Evolutionary conservation across 2,329 filamentous ascomycete species (phyloP), one percentile per base, ranked within the genome.

Genomic region (Aspergillus quadricinctus): DNA sequence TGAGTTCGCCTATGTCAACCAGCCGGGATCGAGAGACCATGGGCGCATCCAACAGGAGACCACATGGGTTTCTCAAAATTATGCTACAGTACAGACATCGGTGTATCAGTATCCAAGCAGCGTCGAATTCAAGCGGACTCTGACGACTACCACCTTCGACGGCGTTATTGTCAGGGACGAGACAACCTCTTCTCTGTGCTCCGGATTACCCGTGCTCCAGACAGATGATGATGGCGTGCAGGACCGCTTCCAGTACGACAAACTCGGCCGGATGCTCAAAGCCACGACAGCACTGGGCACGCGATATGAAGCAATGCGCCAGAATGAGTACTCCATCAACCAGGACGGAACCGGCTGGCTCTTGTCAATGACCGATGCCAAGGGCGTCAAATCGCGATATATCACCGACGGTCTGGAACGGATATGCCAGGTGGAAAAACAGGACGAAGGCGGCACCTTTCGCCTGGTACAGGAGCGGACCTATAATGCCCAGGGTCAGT

Each of bases 371-470:
- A 57, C 55, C 0, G 52, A 54, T 21, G 19, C 41, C 41, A 54
- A 54, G 41, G 52, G 55, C 8, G 49, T 57, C 7, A 48, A 48
- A 27, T 49, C 55, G 4, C 52, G 49, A 3, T 57, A 57, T 14
- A 31, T 51, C 28, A 54, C 55, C 2, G 55, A 57, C 29, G 43
- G 51, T 3, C 9, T 57, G 25, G 41, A 57, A 8, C 27, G 52
- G 6, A 19, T 54, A 31, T 9, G 46, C 11, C 49, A 43, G 9
- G 48, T 57, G 14, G 55, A 57, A 17, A 10, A 21, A 6, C 55
- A 57, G 14, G 55, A 57, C 29, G 25, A 43, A 11, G 52, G 45
- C 31, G 54, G 46, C 3, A 50, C 54, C 1, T 56, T 56, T 37
- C 54, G 50, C 10, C 23, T 46, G 7, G n/a, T 54, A 3, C 52